Base-by-base conservation (phyloP, 2,329 filamentous ascomycete species). In the Pseudogymnoascus sp. region DNA sequence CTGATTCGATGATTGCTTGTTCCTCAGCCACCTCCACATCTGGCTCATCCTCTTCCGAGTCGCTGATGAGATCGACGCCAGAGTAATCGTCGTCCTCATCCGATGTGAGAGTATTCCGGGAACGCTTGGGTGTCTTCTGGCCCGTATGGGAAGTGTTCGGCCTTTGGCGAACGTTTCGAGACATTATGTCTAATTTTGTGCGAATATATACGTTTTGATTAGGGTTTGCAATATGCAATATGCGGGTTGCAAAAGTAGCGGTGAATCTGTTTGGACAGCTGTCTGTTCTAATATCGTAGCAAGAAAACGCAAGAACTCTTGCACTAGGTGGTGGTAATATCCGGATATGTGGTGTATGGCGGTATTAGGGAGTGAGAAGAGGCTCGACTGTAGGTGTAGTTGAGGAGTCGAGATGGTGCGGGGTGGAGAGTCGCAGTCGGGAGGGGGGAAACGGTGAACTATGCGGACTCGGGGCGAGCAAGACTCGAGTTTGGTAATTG, bases 1-100 rank as follows among this genome's bases (percentile, higher is more conserved):
- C 77, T 6, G 76, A 74, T 11, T 74, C 75, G 62, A 89, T 78
- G 64, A 92, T 90, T 67, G 87, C 83, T 72, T 85, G 81, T 77
- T 91, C 89, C 81, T 94, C 90, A 77, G 85, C 81, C 79, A 86
- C 83, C 70, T 88, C 82, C 61, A 93, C 84, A 79, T 89, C 84
- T 65, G 89, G 84, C 73, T 93, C 87, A 72, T 93, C 89, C 65
- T 90, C 87, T 64, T 92, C 89, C 9, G 84, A 87, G 67, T 92
- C 89, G 66, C 83, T 89, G 63, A 95, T 87, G 58, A 91, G 84
- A 70, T 93, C 89, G 63, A 95, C 87, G 37, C 80, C 88, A 1
- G 85, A 88, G 72, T 91, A 91, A 61, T 84, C 87, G 60, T 81
- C 84, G 68, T 91, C 88, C n/a, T 50, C 43, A 8, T 82, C 81